phyloP scores from a whole-genome alignment of 2,329 filamentous ascomycete genomes.

The Curvularia sp. region DNA sequence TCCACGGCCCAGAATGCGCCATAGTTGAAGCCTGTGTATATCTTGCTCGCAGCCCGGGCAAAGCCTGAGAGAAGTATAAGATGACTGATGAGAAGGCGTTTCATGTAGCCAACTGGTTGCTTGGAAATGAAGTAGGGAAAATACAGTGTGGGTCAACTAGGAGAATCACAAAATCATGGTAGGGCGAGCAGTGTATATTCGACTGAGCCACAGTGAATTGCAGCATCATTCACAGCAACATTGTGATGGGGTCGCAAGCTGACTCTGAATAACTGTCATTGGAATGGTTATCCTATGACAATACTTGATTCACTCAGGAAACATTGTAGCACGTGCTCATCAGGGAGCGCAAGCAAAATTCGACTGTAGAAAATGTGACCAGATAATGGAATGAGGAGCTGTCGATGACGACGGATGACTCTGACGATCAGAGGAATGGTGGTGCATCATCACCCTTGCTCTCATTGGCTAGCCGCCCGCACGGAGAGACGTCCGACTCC shows the following conservation, averaged over 20 bases:
- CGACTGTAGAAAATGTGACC: not conserved
- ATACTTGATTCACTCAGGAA: not conserved
- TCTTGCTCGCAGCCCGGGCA: slow-evolving; percentile 18
- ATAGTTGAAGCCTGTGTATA: slow-evolving; percentile 42
- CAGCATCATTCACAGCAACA: not conserved
- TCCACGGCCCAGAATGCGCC: slow-evolving; percentile 35
- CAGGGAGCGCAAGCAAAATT: not conserved
- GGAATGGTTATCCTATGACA: not conserved
- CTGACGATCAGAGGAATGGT: not conserved
- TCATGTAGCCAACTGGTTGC: slow-evolving; percentile 12
- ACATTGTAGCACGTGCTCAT: not conserved
- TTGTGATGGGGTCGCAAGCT: not conserved
- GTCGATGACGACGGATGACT: not conserved
- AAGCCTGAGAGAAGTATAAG: slow-evolving; percentile 13
- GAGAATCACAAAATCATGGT: too few species aligned
- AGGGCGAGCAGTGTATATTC: not conserved
- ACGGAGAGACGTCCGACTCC: slow-evolving; percentile 23
- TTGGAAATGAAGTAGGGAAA: not conserved
- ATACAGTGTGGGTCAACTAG: not conserved
- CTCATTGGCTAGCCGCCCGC: slow-evolving; percentile 31
- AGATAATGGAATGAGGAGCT: not conserved
- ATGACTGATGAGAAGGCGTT: not conserved
- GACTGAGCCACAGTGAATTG: not conserved
- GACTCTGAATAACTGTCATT: not conserved
- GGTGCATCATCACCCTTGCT: slow-evolving; percentile 20